Conservation (phyloP, 306 rosid species). For the Fagus sylvatica region DNA sequence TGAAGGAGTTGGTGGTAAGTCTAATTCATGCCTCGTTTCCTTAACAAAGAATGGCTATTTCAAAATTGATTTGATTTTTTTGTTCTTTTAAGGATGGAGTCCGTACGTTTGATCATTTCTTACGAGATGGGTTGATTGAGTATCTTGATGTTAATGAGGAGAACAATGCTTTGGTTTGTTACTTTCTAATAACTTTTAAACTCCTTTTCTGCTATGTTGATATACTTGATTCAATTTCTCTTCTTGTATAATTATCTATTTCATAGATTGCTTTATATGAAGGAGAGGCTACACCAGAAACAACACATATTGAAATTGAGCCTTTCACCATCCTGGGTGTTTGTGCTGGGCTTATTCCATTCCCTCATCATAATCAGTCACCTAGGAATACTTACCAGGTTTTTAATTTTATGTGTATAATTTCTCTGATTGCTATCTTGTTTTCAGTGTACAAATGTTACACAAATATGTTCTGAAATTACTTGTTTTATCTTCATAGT, state of each 20-base stretch:
- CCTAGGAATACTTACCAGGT: constrained; percentile 99
- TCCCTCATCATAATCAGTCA: constrained; percentile 98
- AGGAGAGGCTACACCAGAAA: constrained; percentile 63
- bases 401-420: neutral
- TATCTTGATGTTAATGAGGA: constrained; percentile 97
- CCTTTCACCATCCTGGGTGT: constrained; percentile 93
- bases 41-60: constrained; percentile 10
- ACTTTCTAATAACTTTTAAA: constrained; percentile 14
- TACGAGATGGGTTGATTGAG: constrained; percentile 86
- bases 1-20: constrained; percentile 83
- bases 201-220: constrained; percentile 16
- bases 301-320: constrained; percentile 90
- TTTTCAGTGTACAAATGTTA: constrained; percentile 7
- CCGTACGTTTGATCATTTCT: constrained; percentile 75
- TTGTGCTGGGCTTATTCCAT: constrained; percentile 88
- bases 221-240: constrained; percentile 3
- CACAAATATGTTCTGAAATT: constrained; percentile 19
- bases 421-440: neutral
- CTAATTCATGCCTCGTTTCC: constrained; percentile 10
- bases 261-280: constrained; percentile 87
- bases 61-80: constrained; percentile 8
- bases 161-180: constrained; percentile 88
- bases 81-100: constrained; percentile 74
- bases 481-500: constrained; percentile 42
- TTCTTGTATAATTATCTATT: constrained; percentile 20